phyloP scores from a whole-genome alignment of 2,329 filamentous ascomycete genomes.

The Microcyclospora pomicola region DNA sequence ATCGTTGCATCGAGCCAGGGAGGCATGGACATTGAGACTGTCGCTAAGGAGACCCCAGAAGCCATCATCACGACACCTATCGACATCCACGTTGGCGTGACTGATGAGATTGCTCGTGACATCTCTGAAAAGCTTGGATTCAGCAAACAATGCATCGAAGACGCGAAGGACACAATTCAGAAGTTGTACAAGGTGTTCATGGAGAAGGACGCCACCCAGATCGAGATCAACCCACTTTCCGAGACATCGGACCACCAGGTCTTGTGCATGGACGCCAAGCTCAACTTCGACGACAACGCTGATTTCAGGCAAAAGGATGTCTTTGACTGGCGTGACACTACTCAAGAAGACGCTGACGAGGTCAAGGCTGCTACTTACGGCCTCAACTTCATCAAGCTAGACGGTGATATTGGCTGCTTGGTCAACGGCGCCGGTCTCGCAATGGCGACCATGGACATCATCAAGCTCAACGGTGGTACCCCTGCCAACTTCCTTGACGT shows the following conservation, averaged over 20 bases:
- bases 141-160: conserved; percentile 92
- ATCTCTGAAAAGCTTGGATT: conserved; percentile 91
- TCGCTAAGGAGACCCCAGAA: conserved; percentile 93
- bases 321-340: conserved; percentile 84
- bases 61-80: conserved; percentile 91
- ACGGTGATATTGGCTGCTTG: conserved; percentile 96
- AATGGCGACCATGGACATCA: conserved; percentile 99
- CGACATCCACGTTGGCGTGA: conserved; percentile 88
- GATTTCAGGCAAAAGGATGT: conserved; percentile 96
- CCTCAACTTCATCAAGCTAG: conserved; percentile 99
- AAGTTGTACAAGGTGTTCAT: conserved; percentile 98
- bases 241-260: conserved; percentile 98
- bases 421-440: conserved; percentile 98
- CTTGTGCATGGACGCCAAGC: conserved; percentile 98
- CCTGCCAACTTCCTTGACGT: conserved; percentile 99
- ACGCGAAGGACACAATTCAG: conserved; percentile 91
- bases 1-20: conserved; percentile 97
- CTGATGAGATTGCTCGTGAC: conserved; percentile 80
- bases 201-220: conserved; percentile 97
- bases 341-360: conserved; percentile 94
- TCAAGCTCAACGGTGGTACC: conserved; percentile 94
- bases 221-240: conserved; percentile 97
- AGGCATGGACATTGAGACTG: conserved; percentile 97
- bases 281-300: conserved; percentile 97
- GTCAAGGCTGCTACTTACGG: conserved; percentile 87